These are phyloP conservation scores for Trichoderma citrinoviride DNA, from an alignment of 2,329 filamentous ascomycete genomes.

Conservation along the genomic window DNA sequence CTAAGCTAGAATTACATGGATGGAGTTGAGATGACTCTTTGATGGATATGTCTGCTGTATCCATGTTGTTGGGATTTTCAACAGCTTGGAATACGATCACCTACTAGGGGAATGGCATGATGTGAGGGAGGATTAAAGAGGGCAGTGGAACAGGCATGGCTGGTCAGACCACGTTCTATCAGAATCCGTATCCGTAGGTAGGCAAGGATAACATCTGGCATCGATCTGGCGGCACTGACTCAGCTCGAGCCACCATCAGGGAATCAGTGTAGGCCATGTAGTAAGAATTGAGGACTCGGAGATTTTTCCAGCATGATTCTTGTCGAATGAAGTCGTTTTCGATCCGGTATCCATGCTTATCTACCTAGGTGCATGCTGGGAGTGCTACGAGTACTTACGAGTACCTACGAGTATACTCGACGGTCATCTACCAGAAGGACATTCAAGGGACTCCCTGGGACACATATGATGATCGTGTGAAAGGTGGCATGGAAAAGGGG, in stretches of 20 bases:
- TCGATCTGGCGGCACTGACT: not conserved
- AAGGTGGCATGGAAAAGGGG: not conserved
- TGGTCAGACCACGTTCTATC: constrained; percentile 1
- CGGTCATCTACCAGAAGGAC: not conserved
- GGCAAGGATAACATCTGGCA: not conserved
- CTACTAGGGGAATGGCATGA: not conserved
- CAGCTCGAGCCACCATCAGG: not conserved
- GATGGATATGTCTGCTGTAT: not conserved
- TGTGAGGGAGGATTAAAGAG: not conserved
- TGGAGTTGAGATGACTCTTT: not conserved
- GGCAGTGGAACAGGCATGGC: not conserved
- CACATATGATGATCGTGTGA: constrained; percentile 1
- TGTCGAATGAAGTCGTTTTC: not conserved
- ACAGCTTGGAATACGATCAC: not conserved
- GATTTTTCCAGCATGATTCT: not conserved
- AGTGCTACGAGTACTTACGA: not conserved
- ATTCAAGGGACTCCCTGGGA: not conserved
- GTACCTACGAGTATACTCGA: not conserved
- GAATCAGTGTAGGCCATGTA: not conserved
- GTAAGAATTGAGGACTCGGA: not conserved
- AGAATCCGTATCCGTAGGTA: too few relatives aligned
- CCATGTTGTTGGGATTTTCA: not conserved
- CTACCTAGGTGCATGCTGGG: too few relatives aligned
- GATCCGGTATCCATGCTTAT: not conserved
- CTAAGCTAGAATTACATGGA: too few relatives aligned